These are phyloP conservation scores for Solanum megistacrolobum DNA, from an alignment of 257 asterid genomes.

Conservation along the genomic window DNA sequence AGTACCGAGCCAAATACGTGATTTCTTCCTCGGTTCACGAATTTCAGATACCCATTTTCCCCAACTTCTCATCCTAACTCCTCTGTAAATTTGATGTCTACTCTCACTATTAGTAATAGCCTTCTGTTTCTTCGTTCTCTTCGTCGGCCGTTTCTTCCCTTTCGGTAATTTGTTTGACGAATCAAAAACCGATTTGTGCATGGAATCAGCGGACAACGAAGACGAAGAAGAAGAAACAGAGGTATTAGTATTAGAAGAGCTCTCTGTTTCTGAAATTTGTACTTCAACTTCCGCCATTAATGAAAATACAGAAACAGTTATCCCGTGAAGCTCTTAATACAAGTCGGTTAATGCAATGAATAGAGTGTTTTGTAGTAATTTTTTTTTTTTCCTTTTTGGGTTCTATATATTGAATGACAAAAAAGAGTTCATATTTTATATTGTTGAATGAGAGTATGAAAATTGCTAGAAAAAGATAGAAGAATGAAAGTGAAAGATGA, in stretches of 20 bases:
- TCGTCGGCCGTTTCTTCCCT: not conserved
- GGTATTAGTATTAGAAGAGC: not conserved
- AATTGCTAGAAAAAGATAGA: not conserved
- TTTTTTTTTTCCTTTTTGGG: not conserved
- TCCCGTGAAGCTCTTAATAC: not conserved
- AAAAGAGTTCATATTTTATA: not conserved
- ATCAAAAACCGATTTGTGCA: not conserved
- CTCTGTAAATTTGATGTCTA: not conserved
- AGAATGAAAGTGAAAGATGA: not conserved
- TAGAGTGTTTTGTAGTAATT: not conserved
- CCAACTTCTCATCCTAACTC: slow-evolving; percentile 5
- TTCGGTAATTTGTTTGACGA: not conserved
- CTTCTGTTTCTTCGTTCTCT: not conserved
- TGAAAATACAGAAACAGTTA: not conserved
- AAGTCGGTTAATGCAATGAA: not conserved
- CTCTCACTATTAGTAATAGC: not conserved
- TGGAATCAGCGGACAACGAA: not conserved
- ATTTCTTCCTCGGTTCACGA: slow-evolving; percentile 1
- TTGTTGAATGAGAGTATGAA: not conserved
- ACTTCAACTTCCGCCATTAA: not conserved
- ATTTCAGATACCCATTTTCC: slow-evolving; percentile 9
- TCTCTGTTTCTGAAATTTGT: not conserved
- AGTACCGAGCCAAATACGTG: slow-evolving; percentile 5
- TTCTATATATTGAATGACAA: not conserved
- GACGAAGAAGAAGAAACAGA: not conserved